Evolutionary conservation across 2,329 filamentous ascomycete species (phyloP), one percentile per base, ranked within the genome.

Genomic region (Calonectria ilicicola): DNA sequence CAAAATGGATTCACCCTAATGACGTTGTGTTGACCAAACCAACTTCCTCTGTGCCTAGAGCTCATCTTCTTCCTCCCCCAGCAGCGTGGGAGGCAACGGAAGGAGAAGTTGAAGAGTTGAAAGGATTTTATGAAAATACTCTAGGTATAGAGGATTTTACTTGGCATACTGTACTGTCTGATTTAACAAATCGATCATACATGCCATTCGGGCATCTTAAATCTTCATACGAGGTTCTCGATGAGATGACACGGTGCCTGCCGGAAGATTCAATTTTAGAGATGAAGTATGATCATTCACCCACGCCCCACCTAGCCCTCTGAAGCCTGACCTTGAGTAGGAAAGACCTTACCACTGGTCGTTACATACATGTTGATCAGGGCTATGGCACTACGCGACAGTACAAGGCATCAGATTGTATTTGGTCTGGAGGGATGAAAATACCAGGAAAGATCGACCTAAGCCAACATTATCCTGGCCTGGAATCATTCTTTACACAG

Each of bases 371-470:
- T 2, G 40, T 74, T 0, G 65, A 71, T 9, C 56, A 72, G 1
- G 73, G 69, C 35, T 68, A 72, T 9, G 29, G n/a, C n/a, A n/a
- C 40, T 2, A 69, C 72, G 0, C 29, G n/a, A 2, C 76, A 77
- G 77, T 53, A 76, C 38, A 74, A 69, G 9, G n/a, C 64, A 5
- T 40, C 23, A 17, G 70, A 78, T 19, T 79, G 77, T 10, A 65
- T 70, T 5, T 79, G 77, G 77, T 69, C 76, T 2, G 76, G 75
- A 9, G 76, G 74, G 21, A 60, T 79, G 7, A 62, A 74, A 23
- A 72, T 72, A 1, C 70, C 74, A 1, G 72, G 73, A 2, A 64
- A 76, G 46, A 74, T 77, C 27, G 66, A 72, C n/a, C 2, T 79
- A 32, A 79, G 76, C 35, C 67, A 70, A 23, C 65, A 73, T 42